Base-by-base conservation (phyloP, 805 yeast genomes). In the Candida anglica region DNA sequence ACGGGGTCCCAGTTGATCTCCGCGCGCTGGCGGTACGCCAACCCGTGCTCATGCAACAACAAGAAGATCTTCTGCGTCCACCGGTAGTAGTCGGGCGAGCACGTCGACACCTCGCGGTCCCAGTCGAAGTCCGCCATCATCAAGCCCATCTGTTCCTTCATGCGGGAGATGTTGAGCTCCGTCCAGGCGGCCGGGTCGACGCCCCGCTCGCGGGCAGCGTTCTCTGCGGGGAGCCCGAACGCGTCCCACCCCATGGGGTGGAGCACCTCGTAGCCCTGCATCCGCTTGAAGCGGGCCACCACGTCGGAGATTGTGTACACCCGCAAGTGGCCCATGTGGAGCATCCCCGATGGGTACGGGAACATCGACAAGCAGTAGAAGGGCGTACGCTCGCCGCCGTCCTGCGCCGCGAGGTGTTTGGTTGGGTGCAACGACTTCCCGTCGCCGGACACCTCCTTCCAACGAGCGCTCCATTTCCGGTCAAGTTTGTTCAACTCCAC, bases 191-290 rank as follows among this genome's bases (percentile, higher is more conserved):
- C 74, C 0, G 98, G 97, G 41, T 77, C 77, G 9, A 86, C 69
- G 1, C 78, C 77, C 41, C 95, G 63, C 55, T 89, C 96, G 19
- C 87, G 80, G 0, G 98, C 98, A 0, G 98, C 98, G 56, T 93
- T 93, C 55, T 93, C 98, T 1, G 98, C 98, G 0, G 98, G 98
- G 18, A 93, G 66, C 1, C 98, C 98, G 69, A 93, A 93, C 0
- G 98, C 95, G 66, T 93, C 98, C 97, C 97, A 93, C 0, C 98
- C 98, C 95, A 93, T 89, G 0, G 98, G 97, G 53, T 93, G 96
- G 2, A 91, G 68, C 10, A 91, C 96, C 24, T 79, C 63, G 45
- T 70, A 73, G 1, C 96, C 96, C 32, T 73, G 75, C 60, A 86
- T 71, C 42, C 93, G 67, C 43, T 86, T 75, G 56, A 75, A 91